Evolutionary conservation across 345 rosid species (phyloP).

Genomic region (Euphorbia lathyris): DNA sequence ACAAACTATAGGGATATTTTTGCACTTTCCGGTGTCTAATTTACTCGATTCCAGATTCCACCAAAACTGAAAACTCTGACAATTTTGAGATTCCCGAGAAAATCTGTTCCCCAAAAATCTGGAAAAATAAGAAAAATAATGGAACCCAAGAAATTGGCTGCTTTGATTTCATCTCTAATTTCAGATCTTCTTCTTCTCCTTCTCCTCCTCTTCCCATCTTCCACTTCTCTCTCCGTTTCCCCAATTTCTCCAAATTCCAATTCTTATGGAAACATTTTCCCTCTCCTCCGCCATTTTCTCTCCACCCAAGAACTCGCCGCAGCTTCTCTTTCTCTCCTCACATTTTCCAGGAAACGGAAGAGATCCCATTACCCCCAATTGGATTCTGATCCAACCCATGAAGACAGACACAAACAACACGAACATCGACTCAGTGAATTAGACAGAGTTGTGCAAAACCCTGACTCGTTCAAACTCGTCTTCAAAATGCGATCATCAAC

Average conservation of each 20-base stretch:
- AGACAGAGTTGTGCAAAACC: conserved; percentile 19
- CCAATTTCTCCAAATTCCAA: conserved; percentile 11
- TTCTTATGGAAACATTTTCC: conserved; percentile 28
- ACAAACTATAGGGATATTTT: no score
- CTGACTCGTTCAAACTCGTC: conserved; percentile 40
- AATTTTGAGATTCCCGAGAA: conserved; percentile 36
- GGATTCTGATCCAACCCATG: conserved; percentile 33
- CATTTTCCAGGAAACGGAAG: conserved; percentile 50
- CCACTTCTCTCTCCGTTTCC: conserved; percentile 9
- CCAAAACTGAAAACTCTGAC: conserved; percentile 26
- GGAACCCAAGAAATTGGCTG: conserved; percentile 54
- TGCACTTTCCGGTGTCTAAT: no score
- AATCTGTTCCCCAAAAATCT: conserved; percentile 12
- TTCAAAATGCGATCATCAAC: conserved; percentile 58
- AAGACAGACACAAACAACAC: not conserved
- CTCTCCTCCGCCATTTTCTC: conserved; percentile 38
- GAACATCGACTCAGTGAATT: conserved; percentile 19
- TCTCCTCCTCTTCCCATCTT: conserved; percentile 34
- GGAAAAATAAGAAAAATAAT: conserved; percentile 23
- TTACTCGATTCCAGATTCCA: no score
- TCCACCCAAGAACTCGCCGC: conserved; percentile 44
- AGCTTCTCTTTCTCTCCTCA: conserved; percentile 33
- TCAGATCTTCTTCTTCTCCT: conserved; percentile 43
- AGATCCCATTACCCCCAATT: conserved; percentile 34
- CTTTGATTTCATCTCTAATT: conserved; percentile 43